Percentiles rank a stretch among this genome's conserved stretches.
Conservation (phyloP, 192 early-diverging fungal genomes). For the Entomortierella chlamydospora region DNA sequence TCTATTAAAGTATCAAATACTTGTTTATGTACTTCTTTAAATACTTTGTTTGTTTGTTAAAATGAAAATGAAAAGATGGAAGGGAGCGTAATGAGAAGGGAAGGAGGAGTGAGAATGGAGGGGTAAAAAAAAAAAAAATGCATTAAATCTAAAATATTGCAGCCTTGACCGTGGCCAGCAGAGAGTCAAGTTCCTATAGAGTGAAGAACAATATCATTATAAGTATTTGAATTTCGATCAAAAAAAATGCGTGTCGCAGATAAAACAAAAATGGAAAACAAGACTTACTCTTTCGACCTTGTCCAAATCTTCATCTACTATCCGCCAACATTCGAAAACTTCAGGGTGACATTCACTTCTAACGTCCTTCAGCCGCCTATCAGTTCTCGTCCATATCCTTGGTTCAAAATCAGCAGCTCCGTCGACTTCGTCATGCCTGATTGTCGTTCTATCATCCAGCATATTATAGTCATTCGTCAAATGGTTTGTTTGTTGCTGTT, state of each 20-base stretch:
- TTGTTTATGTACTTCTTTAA: too few relatives aligned
- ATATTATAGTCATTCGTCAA: not conserved
- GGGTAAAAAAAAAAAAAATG: not conserved
- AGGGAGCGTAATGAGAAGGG: not conserved
- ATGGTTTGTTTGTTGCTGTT: not conserved
- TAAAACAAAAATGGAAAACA: too few relatives aligned
- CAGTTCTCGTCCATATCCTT: constrained; percentile 41
- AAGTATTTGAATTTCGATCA: too few relatives aligned
- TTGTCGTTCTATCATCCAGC: not conserved
- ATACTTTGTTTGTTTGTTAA: not conserved
- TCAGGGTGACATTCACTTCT: constrained; percentile 45
- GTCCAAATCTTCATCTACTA: constrained; percentile 49
- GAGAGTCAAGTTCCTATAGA: constrained; percentile 36
- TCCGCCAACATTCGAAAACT: constrained; percentile 50
- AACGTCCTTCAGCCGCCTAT: constrained; percentile 34
- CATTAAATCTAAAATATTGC: constrained; percentile 32
- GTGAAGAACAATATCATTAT: not conserved
- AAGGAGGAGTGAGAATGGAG: not conserved
- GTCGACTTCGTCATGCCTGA: not conserved
- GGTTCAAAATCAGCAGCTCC: constrained; percentile 13
- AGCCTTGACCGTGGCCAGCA: constrained; percentile 50
- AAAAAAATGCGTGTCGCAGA: too few relatives aligned
- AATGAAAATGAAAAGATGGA: not conserved
- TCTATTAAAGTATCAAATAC: too few relatives aligned
- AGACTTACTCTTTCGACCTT: constrained; percentile 47